Evolutionary conservation across 2,329 filamentous ascomycete species (phyloP), one percentile per base, ranked within the genome.

Genomic region (Scedosporium dehoogii): DNA sequence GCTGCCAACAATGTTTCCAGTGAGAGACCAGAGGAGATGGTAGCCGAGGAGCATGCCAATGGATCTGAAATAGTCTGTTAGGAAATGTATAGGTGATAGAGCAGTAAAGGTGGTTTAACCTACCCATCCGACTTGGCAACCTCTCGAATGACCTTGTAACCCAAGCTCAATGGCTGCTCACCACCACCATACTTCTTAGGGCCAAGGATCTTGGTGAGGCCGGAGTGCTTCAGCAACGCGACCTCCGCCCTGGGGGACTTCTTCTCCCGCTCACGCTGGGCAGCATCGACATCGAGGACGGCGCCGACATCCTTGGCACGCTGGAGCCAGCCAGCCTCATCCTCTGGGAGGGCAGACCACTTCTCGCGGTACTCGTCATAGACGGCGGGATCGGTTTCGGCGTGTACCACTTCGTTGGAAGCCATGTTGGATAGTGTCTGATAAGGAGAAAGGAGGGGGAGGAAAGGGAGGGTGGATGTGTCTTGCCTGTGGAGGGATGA

Each of bases 41-140:
- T 88, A 88, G 1, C 83, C 85, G 0, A 88, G 75, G 0, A 88
- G 76, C 84, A 87, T 86, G 1, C 85, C 85, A 38, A 88, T 75
- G 0, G 82, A 85, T 0, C 77, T 80, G n/a, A 7, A 4, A 56
- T 23, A 3, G 58, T 46, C 4, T 58, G 48, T 14, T 16, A 10
- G 25, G 3, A 3, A 16, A 1, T 27, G 55, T 5, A 21, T 1
- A 1, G n/a, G 6, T 0, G 4, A 41, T 0, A 1, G n/a, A 14
- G 41, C 5, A 10, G 59, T 38, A 3, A 56, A 14, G 14, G 6
- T 10, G 10, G 6, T 41, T 23, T 2, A n/a, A 62, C 68, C 64
- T 51, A 84, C 77, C 85, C 85, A 70, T 89, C 85, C 0, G 77
- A 81, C 67, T 85, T 85, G 1, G 86, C 83, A 5, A 88, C 81